These are phyloP conservation scores for Colletotrichum sansevieriae DNA, from an alignment of 2,329 filamentous ascomycete species.

Conservation along the genomic window DNA sequence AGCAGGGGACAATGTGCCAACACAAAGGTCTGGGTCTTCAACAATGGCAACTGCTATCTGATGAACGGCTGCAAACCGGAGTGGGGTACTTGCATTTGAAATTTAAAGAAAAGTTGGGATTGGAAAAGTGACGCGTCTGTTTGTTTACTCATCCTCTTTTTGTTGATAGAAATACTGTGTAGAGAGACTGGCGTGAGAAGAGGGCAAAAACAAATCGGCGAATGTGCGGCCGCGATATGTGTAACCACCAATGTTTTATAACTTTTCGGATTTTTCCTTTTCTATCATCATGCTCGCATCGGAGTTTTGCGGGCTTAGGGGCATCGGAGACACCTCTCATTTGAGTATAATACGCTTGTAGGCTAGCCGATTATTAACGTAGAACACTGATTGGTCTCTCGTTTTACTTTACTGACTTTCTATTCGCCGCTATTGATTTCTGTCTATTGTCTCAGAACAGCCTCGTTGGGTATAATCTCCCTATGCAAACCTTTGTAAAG, in stretches of 20 bases:
- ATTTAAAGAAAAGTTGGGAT: neutral
- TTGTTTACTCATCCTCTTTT: too few species aligned
- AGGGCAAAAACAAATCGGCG: neutral
- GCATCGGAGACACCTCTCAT: neutral
- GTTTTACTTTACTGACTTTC: neutral
- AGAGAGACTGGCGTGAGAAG: neutral
- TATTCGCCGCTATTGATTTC: too few species aligned
- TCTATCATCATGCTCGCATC: neutral
- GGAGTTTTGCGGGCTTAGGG: neutral
- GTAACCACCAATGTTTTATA: constrained; percentile 6
- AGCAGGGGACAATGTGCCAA: neutral
- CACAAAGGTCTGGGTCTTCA: neutral
- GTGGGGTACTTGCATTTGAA: constrained; percentile 19
- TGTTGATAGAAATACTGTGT: neutral
- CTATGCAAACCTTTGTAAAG: too few species aligned
- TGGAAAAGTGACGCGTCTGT: neutral
- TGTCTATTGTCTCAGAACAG: too few species aligned
- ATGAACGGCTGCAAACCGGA: constrained; percentile 15
- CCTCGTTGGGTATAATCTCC: too few species aligned
- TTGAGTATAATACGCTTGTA: neutral
- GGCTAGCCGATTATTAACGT: neutral
- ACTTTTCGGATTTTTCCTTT: neutral
- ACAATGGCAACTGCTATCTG: constrained; percentile 11
- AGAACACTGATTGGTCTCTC: neutral
- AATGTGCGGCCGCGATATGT: neutral